These are phyloP conservation scores for Eucalyptus erythrocorys DNA, from an alignment of 345 rosid species.

Conservation along the genomic window DNA sequence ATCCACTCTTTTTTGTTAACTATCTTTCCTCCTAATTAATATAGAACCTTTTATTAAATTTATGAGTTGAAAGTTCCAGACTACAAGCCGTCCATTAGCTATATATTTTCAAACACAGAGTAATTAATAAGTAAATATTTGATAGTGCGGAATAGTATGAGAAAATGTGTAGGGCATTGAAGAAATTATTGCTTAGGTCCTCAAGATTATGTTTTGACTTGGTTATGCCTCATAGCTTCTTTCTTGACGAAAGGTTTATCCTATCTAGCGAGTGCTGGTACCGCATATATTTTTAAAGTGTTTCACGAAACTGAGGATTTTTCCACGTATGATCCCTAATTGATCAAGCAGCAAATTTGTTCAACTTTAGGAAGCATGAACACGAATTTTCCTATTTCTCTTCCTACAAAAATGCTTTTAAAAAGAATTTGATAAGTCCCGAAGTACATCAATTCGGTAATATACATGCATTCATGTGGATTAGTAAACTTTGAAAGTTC, in stretches of 20 bases:
- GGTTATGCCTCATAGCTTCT: background rate
- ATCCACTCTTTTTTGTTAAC: background rate
- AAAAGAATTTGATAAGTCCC: background rate
- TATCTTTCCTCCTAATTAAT: background rate
- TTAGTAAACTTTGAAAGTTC: background rate
- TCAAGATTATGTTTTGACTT: too few relatives aligned
- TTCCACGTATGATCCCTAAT: too few relatives aligned
- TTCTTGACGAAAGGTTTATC: background rate
- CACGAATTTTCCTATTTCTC: background rate
- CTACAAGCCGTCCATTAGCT: too few relatives aligned
- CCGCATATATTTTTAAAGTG: too few relatives aligned
- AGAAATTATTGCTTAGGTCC: too few relatives aligned
- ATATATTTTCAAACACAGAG: too few relatives aligned
- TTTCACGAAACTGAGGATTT: too few relatives aligned
- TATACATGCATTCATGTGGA: background rate
- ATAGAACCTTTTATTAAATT: too few relatives aligned
- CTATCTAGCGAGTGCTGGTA: fast-evolving
- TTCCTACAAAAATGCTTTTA: background rate
- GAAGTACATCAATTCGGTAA: background rate
- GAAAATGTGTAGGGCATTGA: too few relatives aligned
- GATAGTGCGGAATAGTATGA: too few relatives aligned
- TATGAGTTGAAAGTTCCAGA: too few relatives aligned
- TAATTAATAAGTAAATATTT: too few relatives aligned
- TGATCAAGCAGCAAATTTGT: fast-evolving
- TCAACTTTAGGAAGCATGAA: background rate